Percentiles rank a stretch among this genome's conserved stretches.
These are phyloP conservation scores for Kazachstania sp. DNA, from an alignment of 1,139 yeast genomes.

Conservation along the genomic window DNA sequence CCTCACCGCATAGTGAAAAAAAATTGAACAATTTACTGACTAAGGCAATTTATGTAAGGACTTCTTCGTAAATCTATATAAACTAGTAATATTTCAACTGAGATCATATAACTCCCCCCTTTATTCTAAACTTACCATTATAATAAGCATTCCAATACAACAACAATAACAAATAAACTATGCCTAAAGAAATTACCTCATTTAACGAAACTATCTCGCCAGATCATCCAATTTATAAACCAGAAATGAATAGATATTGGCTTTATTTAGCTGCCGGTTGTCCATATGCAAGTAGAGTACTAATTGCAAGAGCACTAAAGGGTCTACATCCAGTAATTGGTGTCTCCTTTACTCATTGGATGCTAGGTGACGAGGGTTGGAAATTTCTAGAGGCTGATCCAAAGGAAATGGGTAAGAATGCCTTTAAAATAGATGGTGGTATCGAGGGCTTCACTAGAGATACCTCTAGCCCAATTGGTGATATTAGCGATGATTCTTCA, in stretches of 20 bases:
- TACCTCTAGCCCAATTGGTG: slow-evolving; percentile 7
- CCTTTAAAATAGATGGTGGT: slow-evolving; percentile 11
- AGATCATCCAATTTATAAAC: slow-evolving; percentile 7
- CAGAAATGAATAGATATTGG: slow-evolving; percentile 12
- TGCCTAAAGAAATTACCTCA: slow-evolving; percentile 5
- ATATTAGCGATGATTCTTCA: slow-evolving; percentile 5
- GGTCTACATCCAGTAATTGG: slow-evolving; percentile 8
- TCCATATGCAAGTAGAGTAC: slow-evolving; percentile 11
- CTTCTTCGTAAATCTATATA: no score
- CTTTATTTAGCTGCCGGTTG: slow-evolving; percentile 10
- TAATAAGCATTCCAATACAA: background rate
- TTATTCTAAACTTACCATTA: background rate
- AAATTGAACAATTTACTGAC: no score
- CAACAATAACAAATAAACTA: background rate
- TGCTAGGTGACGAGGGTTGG: slow-evolving; percentile 9
- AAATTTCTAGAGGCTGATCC: slow-evolving; percentile 7
- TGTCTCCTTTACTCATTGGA: slow-evolving; percentile 10
- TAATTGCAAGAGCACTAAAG: slow-evolving; percentile 9
- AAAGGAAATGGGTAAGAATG: slow-evolving; percentile 6
- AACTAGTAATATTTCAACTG: slow-evolving; percentile 12
- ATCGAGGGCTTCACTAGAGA: slow-evolving; percentile 6
- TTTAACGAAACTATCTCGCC: slow-evolving; percentile 8
- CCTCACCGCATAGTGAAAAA: no score
- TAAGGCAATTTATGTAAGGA: no score
- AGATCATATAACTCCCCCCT: no score